Percentiles rank a stretch among this genome's conserved stretches.
Conservation (phyloP, 139 green algal species). For the Chlamydomonas eustigma region DNA sequence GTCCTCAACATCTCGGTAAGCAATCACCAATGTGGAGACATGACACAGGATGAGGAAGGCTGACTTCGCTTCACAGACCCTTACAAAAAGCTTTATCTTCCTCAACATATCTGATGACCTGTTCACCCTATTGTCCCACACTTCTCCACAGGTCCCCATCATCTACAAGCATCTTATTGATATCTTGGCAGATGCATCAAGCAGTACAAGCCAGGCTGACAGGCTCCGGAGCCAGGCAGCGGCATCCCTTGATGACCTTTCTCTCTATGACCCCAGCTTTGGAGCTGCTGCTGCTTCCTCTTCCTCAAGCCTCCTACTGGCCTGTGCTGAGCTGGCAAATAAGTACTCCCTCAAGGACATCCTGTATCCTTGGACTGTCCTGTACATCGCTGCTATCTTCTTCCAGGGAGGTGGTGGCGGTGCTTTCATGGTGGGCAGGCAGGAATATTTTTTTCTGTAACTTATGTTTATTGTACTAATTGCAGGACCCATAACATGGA, state of each 20-base stretch:
- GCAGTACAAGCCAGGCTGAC: neutral
- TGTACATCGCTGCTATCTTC: conserved; percentile 46
- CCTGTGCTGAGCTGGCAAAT: neutral
- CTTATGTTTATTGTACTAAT: no score
- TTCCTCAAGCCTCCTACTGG: neutral
- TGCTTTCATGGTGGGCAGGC: conserved; percentile 17
- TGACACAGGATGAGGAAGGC: no score
- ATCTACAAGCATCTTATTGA: conserved; percentile 10
- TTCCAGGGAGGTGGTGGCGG: conserved; percentile 36
- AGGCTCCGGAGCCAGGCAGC: neutral
- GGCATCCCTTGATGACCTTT: no score
- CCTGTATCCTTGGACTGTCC: conserved; percentile 27
- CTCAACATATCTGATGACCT: no score
- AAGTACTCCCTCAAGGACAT: neutral
- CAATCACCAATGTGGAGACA: neutral
- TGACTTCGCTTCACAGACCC: no score
- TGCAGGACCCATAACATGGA: no score
- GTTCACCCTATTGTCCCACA: neutral
- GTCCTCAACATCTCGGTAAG: conserved; percentile 9
- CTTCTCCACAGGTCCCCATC: neutral
- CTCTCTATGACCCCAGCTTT: no score
- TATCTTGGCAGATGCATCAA: neutral
- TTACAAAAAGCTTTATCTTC: no score
- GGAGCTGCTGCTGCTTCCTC: no score
- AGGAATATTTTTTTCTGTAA: no score